Base-by-base conservation (phyloP, 306 rosid species). In the Oxytropis ochrocephala region DNA sequence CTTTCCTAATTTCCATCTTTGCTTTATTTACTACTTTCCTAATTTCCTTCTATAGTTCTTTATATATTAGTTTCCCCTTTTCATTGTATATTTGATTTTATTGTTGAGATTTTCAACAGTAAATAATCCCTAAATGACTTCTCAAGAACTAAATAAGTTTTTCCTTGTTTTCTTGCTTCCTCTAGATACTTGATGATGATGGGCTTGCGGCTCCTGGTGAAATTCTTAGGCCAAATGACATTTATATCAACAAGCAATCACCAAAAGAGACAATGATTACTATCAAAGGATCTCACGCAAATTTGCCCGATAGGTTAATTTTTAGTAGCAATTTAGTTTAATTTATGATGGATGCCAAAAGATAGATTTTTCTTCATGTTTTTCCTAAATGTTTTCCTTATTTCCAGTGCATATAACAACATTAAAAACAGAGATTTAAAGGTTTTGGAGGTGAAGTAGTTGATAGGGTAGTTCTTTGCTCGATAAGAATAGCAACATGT, bases 141-240 rank as follows among this genome's bases (percentile, higher is more conserved):
- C 19, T 41, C 17, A n/a, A 10, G 48, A 62, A 11, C 35, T 42
- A 41, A 62, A 39, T 62, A 41, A 19, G 41, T 41, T 43, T n/a
- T 47, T 16, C 24, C 48, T 14, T 73, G 19, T 71, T 65, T 29
- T 78, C n/a, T n/a, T 66, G 68, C 62, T 69, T 56, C 48, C 58
- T 75, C 39, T 74, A 92, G 96, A 76, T 86, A 69, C 85, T 90
- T 73, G 98, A 94, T 75, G 92, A 90, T 35, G 98, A 94, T 71
- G 98, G 98, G 41, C 69, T 94, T 78, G 97, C 98, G 70, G 84
- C 97, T 17, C 98, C 96, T 30, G 97, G 98, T 30, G 98, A 88
- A 86, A 88, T 82, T 72, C 78, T 94, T 64, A 79, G 81, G 78
- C 66, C 86, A 58, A 71, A 67, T 41, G 96, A 90, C 76, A 78